These are phyloP conservation scores for Dryas integrifolia DNA, from an alignment of 331 rosid species.

Conservation along the genomic window DNA sequence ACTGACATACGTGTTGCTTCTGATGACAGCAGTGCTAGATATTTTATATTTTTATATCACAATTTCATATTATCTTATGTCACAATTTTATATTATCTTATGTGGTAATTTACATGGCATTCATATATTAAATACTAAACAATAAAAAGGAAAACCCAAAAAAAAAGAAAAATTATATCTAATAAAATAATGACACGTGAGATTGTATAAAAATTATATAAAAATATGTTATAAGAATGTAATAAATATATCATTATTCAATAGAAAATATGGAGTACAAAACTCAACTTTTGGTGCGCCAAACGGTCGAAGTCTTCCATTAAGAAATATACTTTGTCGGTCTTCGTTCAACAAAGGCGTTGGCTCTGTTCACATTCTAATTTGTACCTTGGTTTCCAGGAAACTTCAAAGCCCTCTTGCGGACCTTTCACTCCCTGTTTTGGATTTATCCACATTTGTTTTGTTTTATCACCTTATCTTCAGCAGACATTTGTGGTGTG, in stretches of 20 bases:
- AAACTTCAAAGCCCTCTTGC: background rate
- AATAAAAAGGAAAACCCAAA: too few species aligned
- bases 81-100: too few species aligned
- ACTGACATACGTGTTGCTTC: background rate
- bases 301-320: background rate
- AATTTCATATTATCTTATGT: too few species aligned
- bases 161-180: too few species aligned
- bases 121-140: too few species aligned
- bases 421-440: background rate
- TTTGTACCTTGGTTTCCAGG: background rate
- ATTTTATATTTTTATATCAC: too few species aligned
- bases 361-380: background rate
- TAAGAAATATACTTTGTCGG: background rate
- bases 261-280: background rate
- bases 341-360: constrained; percentile 18
- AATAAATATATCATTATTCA: too few species aligned
- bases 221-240: too few species aligned
- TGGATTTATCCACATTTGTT: background rate
- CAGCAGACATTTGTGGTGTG: background rate
- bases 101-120: too few species aligned
- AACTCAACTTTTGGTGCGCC: background rate
- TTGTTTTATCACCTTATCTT: background rate
- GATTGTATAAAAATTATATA: too few species aligned
- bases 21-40: too few species aligned
- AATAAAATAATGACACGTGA: too few species aligned